phyloP scores from a whole-genome alignment of 2,329 filamentous ascomycete species.

The Tolypocladium amazonense region DNA sequence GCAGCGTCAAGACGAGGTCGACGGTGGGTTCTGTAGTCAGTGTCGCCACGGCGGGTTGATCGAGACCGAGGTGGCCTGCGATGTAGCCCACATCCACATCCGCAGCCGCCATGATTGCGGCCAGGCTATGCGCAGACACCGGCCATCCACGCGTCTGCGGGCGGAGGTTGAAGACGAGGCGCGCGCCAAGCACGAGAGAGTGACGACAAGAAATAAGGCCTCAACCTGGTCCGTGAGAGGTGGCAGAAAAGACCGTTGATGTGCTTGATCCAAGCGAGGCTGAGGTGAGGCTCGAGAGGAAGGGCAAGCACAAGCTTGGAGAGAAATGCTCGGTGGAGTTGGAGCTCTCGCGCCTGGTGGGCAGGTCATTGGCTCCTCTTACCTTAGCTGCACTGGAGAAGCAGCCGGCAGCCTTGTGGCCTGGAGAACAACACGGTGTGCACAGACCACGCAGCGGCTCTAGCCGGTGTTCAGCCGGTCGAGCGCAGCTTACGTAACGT shows the following conservation, averaged over 20 bases:
- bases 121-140: constrained; percentile 3
- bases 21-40: constrained; percentile 59
- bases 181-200: neutral
- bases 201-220: neutral
- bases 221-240: neutral
- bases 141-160: constrained; percentile 1
- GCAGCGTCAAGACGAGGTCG: constrained; percentile 65
- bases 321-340: neutral
- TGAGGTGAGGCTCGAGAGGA: neutral
- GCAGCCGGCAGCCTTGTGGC: neutral
- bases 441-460: neutral
- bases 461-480: neutral
- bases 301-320: neutral
- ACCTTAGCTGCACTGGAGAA: neutral
- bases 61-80: constrained; percentile 59
- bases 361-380: neutral
- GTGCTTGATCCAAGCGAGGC: neutral
- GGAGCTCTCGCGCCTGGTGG: neutral
- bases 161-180: neutral
- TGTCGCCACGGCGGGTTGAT: constrained; percentile 50
- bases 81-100: constrained; percentile 61
- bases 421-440: neutral
- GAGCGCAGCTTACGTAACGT: neutral
- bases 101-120: constrained; percentile 27
- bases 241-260: neutral